A percentile compares a stretch with the other conserved stretches of the same genome.
phyloP scores from a whole-genome alignment of 2,329 filamentous ascomycete genomes.

The Xylariales sp. region DNA sequence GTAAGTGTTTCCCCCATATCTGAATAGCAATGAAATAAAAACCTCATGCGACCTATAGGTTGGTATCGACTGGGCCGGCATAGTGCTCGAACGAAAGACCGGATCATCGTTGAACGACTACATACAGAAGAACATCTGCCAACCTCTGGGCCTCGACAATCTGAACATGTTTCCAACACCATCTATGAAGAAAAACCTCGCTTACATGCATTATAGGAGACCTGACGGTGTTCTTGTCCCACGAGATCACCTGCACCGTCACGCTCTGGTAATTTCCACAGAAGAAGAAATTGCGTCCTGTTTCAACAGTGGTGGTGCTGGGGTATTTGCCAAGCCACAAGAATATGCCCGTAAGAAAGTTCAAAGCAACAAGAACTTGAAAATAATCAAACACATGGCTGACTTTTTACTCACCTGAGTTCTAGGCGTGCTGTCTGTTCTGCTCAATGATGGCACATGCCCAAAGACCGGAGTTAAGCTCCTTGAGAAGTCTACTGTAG shows the following conservation, averaged over 20 bases:
- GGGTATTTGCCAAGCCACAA: conserved; percentile 53
- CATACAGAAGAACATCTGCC: conserved; percentile 40
- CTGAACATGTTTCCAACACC: conserved; percentile 53
- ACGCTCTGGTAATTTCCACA: conserved; percentile 29
- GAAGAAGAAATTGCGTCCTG: conserved; percentile 35
- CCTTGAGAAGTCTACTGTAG: conserved; percentile 52
- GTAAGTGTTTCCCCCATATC: conserved; percentile 30
- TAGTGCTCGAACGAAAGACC: conserved; percentile 40
- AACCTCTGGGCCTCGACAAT: conserved; percentile 41
- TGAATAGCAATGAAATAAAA: neutral
- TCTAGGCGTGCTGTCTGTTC: conserved; percentile 52
- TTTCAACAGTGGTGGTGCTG: conserved; percentile 59
- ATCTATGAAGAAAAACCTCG: conserved; percentile 50
- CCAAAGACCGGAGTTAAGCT: conserved; percentile 51
- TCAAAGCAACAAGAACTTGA: neutral
- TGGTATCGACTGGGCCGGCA: conserved; percentile 49
- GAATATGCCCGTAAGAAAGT: conserved; percentile 52
- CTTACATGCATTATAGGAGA: conserved; percentile 50
- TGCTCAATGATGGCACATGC: conserved; percentile 61
- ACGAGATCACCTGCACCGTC: conserved; percentile 44
- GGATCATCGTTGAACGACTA: conserved; percentile 42
- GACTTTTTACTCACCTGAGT: neutral
- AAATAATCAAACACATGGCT: too few species aligned
- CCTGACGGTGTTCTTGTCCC: conserved; percentile 33
- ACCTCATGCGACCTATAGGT: conserved; percentile 27